Evolutionary conservation across 2,329 filamentous ascomycete genomes (phyloP).

Genomic region (Pyricularia sp.): DNA sequence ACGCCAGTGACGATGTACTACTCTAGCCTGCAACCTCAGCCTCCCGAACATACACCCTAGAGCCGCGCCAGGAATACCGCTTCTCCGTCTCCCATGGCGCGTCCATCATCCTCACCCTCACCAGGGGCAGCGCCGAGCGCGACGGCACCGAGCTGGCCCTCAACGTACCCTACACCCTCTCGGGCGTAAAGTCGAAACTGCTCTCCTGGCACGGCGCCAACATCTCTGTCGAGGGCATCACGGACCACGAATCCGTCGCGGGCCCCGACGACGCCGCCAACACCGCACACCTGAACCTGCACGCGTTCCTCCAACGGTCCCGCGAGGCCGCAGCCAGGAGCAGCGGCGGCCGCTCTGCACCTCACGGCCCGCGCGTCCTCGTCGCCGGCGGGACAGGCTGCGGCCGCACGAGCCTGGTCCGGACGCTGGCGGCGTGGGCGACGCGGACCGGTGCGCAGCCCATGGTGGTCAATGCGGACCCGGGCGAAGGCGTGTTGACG

Average conservation of each 20-base stretch:
- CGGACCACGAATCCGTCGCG: slow-evolving; percentile 20
- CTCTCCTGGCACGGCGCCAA: slow-evolving; percentile 88
- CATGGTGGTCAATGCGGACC: slow-evolving; percentile 76
- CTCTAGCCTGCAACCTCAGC: slow-evolving; percentile 26
- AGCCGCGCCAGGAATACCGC: slow-evolving; percentile 65
- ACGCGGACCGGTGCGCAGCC: slow-evolving; percentile 66
- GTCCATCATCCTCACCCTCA: slow-evolving; percentile 46
- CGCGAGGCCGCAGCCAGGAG: slow-evolving; percentile 37
- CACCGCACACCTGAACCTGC: slow-evolving; percentile 70
- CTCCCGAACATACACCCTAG: slow-evolving; percentile 41
- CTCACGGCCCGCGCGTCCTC: slow-evolving; percentile 69
- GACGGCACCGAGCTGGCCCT: slow-evolving; percentile 90
- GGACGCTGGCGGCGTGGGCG: slow-evolving; percentile 71
- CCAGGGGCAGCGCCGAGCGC: slow-evolving; percentile 79
- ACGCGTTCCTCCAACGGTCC: slow-evolving; percentile 73
- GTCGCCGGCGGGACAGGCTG: slow-evolving; percentile 69
- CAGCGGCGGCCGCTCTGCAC: slow-evolving; percentile 7
- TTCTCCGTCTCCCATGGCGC: slow-evolving; percentile 56
- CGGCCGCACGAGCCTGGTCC: slow-evolving; percentile 76
- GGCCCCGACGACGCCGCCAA: slow-evolving; percentile 42
- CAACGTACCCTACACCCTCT: slow-evolving; percentile 71
- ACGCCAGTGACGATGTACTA: slow-evolving; percentile 7
- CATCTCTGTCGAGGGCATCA: slow-evolving; percentile 62
- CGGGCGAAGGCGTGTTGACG: slow-evolving; percentile 67
- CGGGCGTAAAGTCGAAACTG: slow-evolving; percentile 75